Evolutionary conservation across 2,329 filamentous ascomycete genomes (phyloP).

Genomic region (Fusarium newnesense): DNA sequence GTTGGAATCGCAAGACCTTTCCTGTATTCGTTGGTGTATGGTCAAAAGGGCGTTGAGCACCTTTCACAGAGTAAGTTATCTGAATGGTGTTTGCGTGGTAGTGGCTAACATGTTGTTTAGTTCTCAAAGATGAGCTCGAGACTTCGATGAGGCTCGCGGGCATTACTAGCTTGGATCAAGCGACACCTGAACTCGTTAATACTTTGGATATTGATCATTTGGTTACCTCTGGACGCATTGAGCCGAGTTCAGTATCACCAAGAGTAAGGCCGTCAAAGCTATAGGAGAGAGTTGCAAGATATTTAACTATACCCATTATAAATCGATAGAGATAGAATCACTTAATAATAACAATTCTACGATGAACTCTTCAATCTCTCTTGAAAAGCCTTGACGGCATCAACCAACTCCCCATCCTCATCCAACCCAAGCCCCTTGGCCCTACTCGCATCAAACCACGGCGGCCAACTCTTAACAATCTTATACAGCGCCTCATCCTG

Average conservation of each 20-base stretch:
- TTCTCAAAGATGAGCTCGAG: constrained; percentile 47
- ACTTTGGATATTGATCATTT: constrained; percentile 47
- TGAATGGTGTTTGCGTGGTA: fast-evolving
- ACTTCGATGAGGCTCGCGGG: constrained; percentile 46
- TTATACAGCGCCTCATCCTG: constrained; percentile 57
- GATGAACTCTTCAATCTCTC: constrained; percentile 22
- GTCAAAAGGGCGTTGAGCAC: constrained; percentile 64
- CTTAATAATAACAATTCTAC: not conserved
- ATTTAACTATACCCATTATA: not conserved
- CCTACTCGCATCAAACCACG: constrained; percentile 59
- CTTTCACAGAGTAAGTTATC: constrained; percentile 62
- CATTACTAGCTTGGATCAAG: constrained; percentile 44
- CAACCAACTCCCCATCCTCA: constrained; percentile 54
- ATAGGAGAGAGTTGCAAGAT: not conserved
- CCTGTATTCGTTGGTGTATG: constrained; percentile 63
- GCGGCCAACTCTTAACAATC: constrained; percentile 66
- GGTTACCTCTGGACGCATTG: constrained; percentile 37
- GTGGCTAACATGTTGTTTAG: constrained; percentile 7
- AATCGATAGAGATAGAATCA: not conserved
- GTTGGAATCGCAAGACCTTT: constrained; percentile 65
- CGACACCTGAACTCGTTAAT: constrained; percentile 44
- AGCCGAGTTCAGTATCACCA: not conserved
- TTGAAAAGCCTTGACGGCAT: constrained; percentile 46
- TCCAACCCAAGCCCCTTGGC: constrained; percentile 64
- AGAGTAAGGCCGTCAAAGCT: constrained; percentile 28